Conservation (phyloP, 148 eudicot species). For the Silene uniflora region DNA sequence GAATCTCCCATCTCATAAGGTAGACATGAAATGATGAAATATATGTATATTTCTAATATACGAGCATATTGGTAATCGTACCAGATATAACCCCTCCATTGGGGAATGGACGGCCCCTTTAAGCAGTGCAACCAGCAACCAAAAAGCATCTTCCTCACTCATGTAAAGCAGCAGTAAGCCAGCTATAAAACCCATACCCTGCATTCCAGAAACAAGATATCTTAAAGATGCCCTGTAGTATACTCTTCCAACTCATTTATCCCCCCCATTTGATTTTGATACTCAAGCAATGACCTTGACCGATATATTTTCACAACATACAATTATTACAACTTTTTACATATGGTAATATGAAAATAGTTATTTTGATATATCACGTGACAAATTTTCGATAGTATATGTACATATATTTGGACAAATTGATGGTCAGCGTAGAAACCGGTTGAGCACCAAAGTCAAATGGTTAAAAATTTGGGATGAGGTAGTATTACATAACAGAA, state of each 20-base stretch:
- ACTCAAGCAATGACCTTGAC: background rate
- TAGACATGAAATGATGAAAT: constrained; percentile 2
- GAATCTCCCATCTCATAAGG: background rate
- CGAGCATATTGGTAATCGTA: constrained; percentile 31
- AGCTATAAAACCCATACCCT: constrained; percentile 99
- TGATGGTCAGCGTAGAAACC: too few relatives aligned
- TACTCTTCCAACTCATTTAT: background rate
- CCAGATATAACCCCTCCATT: constrained; percentile 97
- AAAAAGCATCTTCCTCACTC: constrained; percentile 99
- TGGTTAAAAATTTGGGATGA: background rate
- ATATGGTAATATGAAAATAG: background rate
- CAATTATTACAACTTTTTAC: background rate
- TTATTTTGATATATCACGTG: background rate
- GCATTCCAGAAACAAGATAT: constrained; percentile 25
- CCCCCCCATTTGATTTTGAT: background rate
- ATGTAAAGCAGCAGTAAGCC: constrained; percentile 94
- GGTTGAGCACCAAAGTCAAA: background rate
- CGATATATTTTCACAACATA: background rate
- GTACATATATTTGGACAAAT: too few relatives aligned
- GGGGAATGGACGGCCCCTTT: constrained; percentile 99
- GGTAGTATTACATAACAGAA: background rate
- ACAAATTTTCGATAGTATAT: background rate
- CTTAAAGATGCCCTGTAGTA: background rate
- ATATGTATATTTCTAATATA: background rate
- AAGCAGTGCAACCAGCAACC: constrained; percentile 88